Evolutionary conservation across 148 eudicot genomes (phyloP).

Genomic region (Nepenthes mirabilis): DNA sequence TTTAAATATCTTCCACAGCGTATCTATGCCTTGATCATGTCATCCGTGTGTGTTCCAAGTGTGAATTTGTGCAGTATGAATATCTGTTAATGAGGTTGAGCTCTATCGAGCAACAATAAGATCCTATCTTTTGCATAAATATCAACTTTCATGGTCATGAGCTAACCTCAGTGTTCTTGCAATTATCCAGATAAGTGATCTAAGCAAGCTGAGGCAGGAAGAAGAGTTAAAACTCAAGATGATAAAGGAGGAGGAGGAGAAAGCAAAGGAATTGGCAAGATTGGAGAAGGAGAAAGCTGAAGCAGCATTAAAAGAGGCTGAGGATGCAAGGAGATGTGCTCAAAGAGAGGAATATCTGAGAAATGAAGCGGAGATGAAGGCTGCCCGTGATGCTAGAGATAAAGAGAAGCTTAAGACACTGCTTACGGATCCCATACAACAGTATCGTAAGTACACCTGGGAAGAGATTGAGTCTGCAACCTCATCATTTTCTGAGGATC

Average conservation of each 20-base stretch:
- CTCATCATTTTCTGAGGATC: constrained; percentile 42
- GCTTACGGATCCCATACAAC: constrained; percentile 23
- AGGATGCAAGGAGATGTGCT: constrained; percentile 34
- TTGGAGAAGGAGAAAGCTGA: constrained; percentile 47
- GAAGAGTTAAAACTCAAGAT: constrained; percentile 49
- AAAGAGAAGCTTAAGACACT: constrained; percentile 53
- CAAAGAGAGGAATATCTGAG: constrained; percentile 51
- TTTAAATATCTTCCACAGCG: too few relatives aligned
- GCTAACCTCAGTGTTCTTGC: background rate
- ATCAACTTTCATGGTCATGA: background rate
- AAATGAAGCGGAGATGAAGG: constrained; percentile 52
- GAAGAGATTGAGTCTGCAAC: constrained; percentile 69
- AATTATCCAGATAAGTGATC: constrained; percentile 43
- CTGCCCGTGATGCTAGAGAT: constrained; percentile 49
- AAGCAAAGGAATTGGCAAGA: constrained; percentile 51
- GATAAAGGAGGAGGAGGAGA: constrained; percentile 43
- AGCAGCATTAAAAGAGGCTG: constrained; percentile 53
- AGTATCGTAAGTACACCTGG: constrained; percentile 62
- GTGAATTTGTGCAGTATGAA: background rate
- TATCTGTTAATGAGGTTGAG: too few relatives aligned
- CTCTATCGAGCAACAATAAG: too few relatives aligned
- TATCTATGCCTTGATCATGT: too few relatives aligned
- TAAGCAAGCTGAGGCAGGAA: constrained; percentile 41
- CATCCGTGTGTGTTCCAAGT: too few relatives aligned
- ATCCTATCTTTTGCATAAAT: background rate